Percentiles rank a stretch among this genome's conserved stretches.
Evolutionary conservation across 805 yeast species (phyloP).

Genomic region (Myxozyma mucilagina): DNA sequence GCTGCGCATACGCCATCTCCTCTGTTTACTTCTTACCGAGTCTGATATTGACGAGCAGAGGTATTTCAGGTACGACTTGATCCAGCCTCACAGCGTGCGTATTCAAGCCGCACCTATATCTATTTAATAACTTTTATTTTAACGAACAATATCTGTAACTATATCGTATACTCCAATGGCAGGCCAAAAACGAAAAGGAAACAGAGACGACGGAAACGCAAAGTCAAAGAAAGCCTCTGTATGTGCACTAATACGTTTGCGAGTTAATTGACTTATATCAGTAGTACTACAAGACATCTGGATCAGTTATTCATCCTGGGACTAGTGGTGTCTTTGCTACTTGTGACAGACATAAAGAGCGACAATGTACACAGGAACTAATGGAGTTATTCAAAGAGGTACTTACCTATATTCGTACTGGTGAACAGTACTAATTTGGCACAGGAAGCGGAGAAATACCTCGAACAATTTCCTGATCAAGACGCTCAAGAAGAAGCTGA

Average conservation of each 20-base stretch:
- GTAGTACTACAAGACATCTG: slow-evolving; percentile 25
- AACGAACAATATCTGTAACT: too few species aligned
- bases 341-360: slow-evolving; percentile 79
- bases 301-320: slow-evolving; percentile 41
- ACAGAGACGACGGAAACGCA: not conserved
- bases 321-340: slow-evolving; percentile 88
- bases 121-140: too few species aligned
- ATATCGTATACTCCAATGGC: not conserved
- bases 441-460: slow-evolving; percentile 29
- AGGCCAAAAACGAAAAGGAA: slow-evolving; percentile 8
- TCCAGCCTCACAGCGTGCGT: too few species aligned
- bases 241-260: not conserved
- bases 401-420: slow-evolving; percentile 5
- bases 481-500: slow-evolving; percentile 34
- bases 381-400: slow-evolving; percentile 56
- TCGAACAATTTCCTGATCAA: not conserved
- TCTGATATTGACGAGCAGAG: not conserved
- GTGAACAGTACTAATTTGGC: not conserved
- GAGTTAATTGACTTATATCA: not conserved
- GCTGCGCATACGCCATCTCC: not conserved
- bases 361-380: slow-evolving; percentile 73
- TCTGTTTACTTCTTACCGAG: not conserved
- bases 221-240: slow-evolving; percentile 13
- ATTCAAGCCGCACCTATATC: too few species aligned
- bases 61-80: not conserved